A percentile compares a stretch with the other conserved stretches of the same genome.
Conservation (phyloP, 257 asterid genomes). For the Nicotiana obtusifolia region DNA sequence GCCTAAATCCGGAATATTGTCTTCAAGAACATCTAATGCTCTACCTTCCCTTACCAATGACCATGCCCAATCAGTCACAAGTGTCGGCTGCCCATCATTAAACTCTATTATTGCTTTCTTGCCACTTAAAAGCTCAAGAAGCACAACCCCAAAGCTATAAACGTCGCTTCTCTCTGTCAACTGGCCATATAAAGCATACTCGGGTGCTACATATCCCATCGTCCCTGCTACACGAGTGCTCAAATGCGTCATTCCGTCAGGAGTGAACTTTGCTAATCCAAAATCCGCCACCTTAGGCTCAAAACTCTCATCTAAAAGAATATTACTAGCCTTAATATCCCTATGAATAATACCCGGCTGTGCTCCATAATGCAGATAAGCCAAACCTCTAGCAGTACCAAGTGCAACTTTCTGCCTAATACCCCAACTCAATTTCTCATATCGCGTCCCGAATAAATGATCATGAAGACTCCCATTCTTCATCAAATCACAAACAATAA, state of each 20-base stretch:
- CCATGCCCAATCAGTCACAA: conserved; percentile 95
- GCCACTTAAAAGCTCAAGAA: conserved; percentile 87
- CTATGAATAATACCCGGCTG: conserved; percentile 70
- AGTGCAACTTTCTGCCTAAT: conserved; percentile 66
- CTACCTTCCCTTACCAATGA: conserved; percentile 59
- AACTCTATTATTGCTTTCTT: conserved; percentile 57
- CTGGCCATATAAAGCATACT: conserved; percentile 84
- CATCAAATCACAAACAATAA: conserved; percentile 81
- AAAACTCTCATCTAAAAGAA: conserved; percentile 69
- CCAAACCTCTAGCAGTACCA: conserved; percentile 79
- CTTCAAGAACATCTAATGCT: conserved; percentile 60
- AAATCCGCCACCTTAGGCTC: conserved; percentile 89
- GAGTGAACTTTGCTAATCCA: conserved; percentile 80
- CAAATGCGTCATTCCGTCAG: conserved; percentile 77
- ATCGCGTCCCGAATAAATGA: conserved; percentile 50
- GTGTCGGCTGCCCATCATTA: conserved; percentile 51
- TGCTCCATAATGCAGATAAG: conserved; percentile 79
- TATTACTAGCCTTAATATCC: conserved; percentile 83
- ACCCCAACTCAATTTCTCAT: conserved; percentile 64
- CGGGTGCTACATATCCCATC: conserved; percentile 88
- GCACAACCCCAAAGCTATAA: conserved; percentile 80
- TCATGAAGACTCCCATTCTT: conserved; percentile 83
- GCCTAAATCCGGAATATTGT: conserved; percentile 52
- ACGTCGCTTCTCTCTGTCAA: conserved; percentile 84
- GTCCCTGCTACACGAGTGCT: conserved; percentile 97